Evolutionary conservation across 75 land plant species (phyloP).

Genomic region (Picea glauca): DNA sequence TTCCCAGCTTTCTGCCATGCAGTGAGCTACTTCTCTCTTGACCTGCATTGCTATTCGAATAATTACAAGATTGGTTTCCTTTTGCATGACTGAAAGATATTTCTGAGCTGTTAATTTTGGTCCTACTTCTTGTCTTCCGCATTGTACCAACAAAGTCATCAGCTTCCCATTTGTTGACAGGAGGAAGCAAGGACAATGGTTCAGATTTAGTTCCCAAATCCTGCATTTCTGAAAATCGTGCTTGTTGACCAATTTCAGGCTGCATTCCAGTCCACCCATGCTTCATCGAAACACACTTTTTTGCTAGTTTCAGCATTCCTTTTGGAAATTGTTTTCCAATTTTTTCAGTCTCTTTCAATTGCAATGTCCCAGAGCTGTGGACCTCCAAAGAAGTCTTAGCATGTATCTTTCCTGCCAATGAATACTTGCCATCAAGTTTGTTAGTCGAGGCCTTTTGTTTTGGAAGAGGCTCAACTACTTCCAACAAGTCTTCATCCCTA

Average conservation of each 20-base stretch:
- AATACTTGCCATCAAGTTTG: neutral
- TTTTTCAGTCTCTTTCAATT: slow-evolving; percentile 6
- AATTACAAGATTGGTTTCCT: neutral
- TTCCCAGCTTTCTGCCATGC: neutral
- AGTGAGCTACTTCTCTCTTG: neutral
- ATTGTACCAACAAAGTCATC: slow-evolving; percentile 4
- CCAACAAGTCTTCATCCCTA: neutral
- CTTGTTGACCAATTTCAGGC: neutral
- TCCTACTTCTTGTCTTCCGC: slow-evolving; percentile 6
- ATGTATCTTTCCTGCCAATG: neutral
- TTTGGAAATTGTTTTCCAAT: slow-evolving; percentile 38
- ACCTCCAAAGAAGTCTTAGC: slow-evolving; percentile 11
- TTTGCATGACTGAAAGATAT: neutral
- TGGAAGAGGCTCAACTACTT: neutral
- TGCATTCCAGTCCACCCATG: slow-evolving; percentile 10
- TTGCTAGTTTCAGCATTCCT: slow-evolving; percentile 48
- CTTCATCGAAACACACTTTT: slow-evolving; percentile 12
- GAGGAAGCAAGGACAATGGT: neutral
- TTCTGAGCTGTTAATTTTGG: neutral
- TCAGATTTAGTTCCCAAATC: neutral
- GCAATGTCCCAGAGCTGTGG: slow-evolving; percentile 1
- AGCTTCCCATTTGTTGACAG: neutral
- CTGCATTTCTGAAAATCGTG: neutral
- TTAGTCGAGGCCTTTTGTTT: neutral
- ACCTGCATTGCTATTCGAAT: neutral